Conservation (phyloP, 2,329 filamentous ascomycete genomes). For the Trichocomaceae sp. region DNA sequence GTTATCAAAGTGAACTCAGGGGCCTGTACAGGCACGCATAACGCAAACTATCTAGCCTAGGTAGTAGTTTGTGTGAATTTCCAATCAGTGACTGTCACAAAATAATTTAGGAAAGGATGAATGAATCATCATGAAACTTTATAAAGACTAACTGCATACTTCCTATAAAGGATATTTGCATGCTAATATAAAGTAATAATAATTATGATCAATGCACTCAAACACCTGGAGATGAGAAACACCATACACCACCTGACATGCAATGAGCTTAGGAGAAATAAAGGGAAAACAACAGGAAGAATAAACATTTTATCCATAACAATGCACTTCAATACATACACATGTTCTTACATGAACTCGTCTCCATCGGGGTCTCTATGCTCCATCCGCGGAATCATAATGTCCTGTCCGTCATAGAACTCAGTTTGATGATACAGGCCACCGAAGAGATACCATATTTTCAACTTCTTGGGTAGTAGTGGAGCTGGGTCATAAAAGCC, state of each 20-base stretch:
- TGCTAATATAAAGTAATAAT: neutral
- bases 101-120: neutral
- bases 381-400: slow-evolving; percentile 34
- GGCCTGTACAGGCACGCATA: neutral
- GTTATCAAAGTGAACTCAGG: neutral
- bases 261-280: neutral
- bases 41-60: too few relatives aligned
- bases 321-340: neutral
- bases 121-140: neutral
- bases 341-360: neutral
- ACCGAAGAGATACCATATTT: slow-evolving; percentile 38
- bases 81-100: too few relatives aligned
- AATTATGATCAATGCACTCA: neutral
- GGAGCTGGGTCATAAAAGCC: slow-evolving; percentile 42
- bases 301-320: neutral
- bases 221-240: neutral
- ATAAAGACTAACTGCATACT: neutral
- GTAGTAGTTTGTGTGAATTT: too few relatives aligned
- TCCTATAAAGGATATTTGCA: neutral
- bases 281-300: slow-evolving; percentile 1
- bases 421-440: slow-evolving; percentile 35
- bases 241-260: slow-evolving; percentile 6
- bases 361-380: slow-evolving; percentile 20
- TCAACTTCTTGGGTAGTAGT: slow-evolving; percentile 34
- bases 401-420: slow-evolving; percentile 29